phyloP scores from a whole-genome alignment of 371 early-diverging fungal species.

The Actinomortierella wolfii region DNA sequence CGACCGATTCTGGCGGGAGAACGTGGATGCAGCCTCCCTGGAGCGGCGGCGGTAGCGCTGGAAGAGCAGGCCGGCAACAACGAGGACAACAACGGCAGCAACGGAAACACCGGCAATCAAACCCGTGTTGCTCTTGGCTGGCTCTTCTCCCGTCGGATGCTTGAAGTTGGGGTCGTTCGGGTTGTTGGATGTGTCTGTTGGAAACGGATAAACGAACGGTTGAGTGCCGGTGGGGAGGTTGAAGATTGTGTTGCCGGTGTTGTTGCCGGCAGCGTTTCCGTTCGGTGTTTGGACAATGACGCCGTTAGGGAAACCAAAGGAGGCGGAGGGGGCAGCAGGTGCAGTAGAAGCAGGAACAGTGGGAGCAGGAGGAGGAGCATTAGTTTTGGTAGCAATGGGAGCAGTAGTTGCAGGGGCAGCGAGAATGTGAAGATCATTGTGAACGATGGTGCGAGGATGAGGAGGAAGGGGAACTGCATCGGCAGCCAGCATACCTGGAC shows the following conservation, averaged over 20 bases:
- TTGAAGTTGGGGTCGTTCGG: slow-evolving; percentile 18
- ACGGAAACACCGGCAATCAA: slow-evolving; percentile 11
- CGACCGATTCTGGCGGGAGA: background rate
- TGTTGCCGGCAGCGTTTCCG: too few relatives aligned
- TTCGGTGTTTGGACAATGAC: too few relatives aligned
- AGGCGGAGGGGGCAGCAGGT: too few relatives aligned
- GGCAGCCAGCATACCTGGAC: slow-evolving; percentile 13
- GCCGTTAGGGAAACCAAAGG: too few relatives aligned
- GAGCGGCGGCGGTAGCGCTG: slow-evolving; percentile 3
- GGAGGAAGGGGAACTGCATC: too few relatives aligned
- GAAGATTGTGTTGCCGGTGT: slow-evolving; percentile 11
- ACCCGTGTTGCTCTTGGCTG: slow-evolving; percentile 6
- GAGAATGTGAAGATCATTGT: too few relatives aligned
- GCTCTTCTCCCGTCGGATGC: slow-evolving; percentile 7
- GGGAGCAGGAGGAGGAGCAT: too few relatives aligned
- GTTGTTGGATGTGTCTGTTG: slow-evolving; percentile 13
- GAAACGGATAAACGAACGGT: slow-evolving; percentile 10
- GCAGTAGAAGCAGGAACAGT: too few relatives aligned
- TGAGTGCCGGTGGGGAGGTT: slow-evolving; percentile 22
- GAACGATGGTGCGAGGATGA: too few relatives aligned
- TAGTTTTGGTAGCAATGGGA: too few relatives aligned
- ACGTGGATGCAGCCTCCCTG: background rate
- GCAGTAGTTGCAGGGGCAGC: too few relatives aligned
- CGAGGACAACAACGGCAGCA: background rate
- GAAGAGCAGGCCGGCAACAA: slow-evolving; percentile 9